Percentiles rank a stretch among this genome's conserved stretches.
These are phyloP conservation scores for Penstemon barbatus DNA, from an alignment of 257 asterid genomes.

Conservation along the genomic window DNA sequence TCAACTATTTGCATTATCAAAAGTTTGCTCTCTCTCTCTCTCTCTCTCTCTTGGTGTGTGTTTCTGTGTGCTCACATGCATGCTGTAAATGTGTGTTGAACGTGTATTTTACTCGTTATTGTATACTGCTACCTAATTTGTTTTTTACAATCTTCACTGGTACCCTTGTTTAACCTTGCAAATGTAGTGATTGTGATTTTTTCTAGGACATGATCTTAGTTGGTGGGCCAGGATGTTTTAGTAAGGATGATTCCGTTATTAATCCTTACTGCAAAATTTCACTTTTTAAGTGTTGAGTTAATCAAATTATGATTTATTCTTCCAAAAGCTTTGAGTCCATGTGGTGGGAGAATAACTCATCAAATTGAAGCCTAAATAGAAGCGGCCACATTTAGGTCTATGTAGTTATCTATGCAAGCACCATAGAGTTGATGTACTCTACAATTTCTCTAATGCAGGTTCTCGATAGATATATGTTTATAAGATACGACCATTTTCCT, in stretches of 20 bases:
- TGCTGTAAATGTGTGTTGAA: constrained; percentile 8
- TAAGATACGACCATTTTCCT: neutral
- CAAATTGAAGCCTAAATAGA: too few species aligned
- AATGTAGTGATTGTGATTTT: constrained; percentile 10
- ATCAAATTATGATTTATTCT: too few species aligned
- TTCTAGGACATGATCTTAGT: neutral
- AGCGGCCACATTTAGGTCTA: too few species aligned
- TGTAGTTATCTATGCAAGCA: too few species aligned
- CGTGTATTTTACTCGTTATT: neutral
- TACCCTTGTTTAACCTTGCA: neutral
- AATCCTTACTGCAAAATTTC: too few species aligned
- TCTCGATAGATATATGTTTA: neutral
- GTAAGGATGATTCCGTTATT: too few species aligned
- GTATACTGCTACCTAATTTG: too few species aligned
- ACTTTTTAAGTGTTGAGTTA: too few species aligned
- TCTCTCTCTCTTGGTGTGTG: neutral
- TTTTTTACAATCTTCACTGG: too few species aligned
- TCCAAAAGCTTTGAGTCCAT: too few species aligned
- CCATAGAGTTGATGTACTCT: neutral
- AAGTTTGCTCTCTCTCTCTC: constrained; percentile 52
- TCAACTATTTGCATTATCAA: constrained; percentile 93
- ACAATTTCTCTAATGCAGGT: neutral
- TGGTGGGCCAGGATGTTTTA: too few species aligned
- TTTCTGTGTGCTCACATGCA: neutral
- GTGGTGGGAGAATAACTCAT: too few species aligned